Evolutionary conservation across 1,284 basidiomycete species (phyloP), one percentile per base, ranked within the genome.

Genomic region (Xerocomus nothofagi): DNA sequence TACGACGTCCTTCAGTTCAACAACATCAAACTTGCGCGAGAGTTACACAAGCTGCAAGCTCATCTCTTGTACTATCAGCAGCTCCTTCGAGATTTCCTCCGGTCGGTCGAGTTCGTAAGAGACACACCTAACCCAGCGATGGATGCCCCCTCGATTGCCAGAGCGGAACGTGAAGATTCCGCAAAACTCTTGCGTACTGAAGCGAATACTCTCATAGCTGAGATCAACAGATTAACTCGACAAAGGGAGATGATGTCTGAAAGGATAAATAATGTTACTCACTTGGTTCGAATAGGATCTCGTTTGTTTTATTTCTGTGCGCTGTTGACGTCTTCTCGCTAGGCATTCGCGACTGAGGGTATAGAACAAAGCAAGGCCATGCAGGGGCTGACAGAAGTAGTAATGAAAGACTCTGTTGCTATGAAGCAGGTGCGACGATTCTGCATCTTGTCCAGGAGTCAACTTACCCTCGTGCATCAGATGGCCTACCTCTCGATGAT

Each of bases 1-100:
- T 57, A 68, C 3, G 55, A 67, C 14, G 73, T 78, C 1, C 66
- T 81, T 15, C 49, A 49, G 10, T 51, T 32, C 3, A 68, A 70
- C 37, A 63, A 75, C 26, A 67, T 74, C 8, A 53, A 64, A 18
- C 62, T 75, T 15, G 76, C 76, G 1, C 72, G 71, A 41, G 73
- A 81, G 54, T 62, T 82, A 12, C 80, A 82, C 57, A 67, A 70
- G 42, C 58, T 82, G 15, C 76, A 76, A 41, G 80, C 80, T 2
- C 73, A 79, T 57, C 65, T 81, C 15, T 60, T 81, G 30, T 72
- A 79, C 50, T 80, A 81, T 55, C 65, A 71, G 9, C 72, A 73
- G 8, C 72, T 82, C 14, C 72, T 82, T 24, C 66, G 70, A 29
- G 77, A 81, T 50, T 81, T 82, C 60, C 59, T 60, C 10, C 75